Evolutionary conservation across 371 early-diverging fungal genomes (phyloP), one percentile per base, ranked within the genome.

Genomic region (Batkoa obscura): DNA sequence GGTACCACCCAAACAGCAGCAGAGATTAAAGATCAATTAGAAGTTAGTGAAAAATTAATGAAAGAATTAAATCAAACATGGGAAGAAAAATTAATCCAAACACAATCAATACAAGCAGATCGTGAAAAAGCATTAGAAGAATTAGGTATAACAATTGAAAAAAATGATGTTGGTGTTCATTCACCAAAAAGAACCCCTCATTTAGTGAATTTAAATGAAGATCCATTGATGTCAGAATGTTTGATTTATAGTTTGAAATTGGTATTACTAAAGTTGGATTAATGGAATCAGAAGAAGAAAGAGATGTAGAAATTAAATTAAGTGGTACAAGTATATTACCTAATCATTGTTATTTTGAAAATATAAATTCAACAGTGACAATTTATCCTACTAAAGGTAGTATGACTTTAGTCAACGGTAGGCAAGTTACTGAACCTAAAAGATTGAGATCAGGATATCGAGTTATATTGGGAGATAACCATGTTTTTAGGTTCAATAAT

Each of bases 151-250:
- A 68, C 78, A 1, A 73, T 86, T 2, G 81, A 83, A 43, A 78
- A 81, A 49, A 77, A 78, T 51, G 75, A 81, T 17, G 79, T 85
- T 32, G 90, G 90, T 5, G 75, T 90, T 5, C 80, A 80, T 58
- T 79, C 86, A 1, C 90, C 93, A 1, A 83, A 84, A 53, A 77
- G 78, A 39, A 75, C 81, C 31, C 91, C 94, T 1, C 89, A 89
- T 66, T 69, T 93, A 43, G 81, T 90, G 54, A 93, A 90, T 58
- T 68, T 90, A 50, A 88, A 84, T 64, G 90, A 90, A 58, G 89
- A 93, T 64, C 89, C 90, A 13, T 75, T 84, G 46, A 83, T 88
- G 84, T 82, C 85, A 6, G 88, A 93, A 64, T 89, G 90, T 54
- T 66, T 93, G 10, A 80, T 93, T 43, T 90, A 90, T 64, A 82